A percentile compares a stretch with the other conserved stretches of the same genome.
These are phyloP conservation scores for Geosiphon pyriformis DNA, from an alignment of 192 early-diverging fungal genomes.

Conservation along the genomic window DNA sequence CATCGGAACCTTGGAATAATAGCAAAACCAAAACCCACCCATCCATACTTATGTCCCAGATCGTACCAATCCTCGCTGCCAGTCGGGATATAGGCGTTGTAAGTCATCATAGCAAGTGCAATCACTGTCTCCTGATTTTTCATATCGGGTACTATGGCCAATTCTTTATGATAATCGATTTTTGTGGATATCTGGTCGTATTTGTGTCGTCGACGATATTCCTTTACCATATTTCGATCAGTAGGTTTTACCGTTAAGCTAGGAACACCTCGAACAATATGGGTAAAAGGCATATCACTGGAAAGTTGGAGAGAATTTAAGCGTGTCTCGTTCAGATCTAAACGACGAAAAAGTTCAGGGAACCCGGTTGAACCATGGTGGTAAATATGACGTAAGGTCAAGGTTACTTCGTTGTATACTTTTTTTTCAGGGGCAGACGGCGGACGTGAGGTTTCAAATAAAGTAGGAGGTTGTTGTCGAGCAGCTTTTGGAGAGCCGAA, in stretches of 20 bases:
- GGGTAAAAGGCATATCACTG: constrained; percentile 23
- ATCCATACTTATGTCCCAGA: constrained; percentile 58
- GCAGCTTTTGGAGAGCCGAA: not conserved
- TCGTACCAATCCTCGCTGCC: constrained; percentile 62
- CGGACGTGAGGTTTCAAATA: not conserved
- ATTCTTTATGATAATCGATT: constrained; percentile 25
- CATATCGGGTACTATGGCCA: constrained; percentile 57
- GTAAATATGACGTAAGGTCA: constrained; percentile 34
- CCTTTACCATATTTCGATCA: constrained; percentile 27
- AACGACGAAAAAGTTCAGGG: constrained; percentile 30
- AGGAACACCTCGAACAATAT: constrained; percentile 23
- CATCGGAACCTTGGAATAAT: not conserved
- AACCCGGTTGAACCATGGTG: constrained; percentile 32
- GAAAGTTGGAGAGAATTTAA: constrained; percentile 15
- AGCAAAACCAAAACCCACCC: constrained; percentile 32
- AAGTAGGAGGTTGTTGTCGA: not conserved
- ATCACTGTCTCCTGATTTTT: constrained; percentile 67
- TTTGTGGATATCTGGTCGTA: constrained; percentile 26
- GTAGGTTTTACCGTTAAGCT: constrained; percentile 19
- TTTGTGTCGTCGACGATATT: constrained; percentile 20
- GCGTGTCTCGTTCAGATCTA: constrained; percentile 20
- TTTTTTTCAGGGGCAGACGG: not conserved
- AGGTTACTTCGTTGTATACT: not conserved
- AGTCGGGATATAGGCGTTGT: constrained; percentile 75
- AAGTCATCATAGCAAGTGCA: constrained; percentile 72